phyloP scores from a whole-genome alignment of 78 protist genomes.

The Isochrysis galbana region DNA sequence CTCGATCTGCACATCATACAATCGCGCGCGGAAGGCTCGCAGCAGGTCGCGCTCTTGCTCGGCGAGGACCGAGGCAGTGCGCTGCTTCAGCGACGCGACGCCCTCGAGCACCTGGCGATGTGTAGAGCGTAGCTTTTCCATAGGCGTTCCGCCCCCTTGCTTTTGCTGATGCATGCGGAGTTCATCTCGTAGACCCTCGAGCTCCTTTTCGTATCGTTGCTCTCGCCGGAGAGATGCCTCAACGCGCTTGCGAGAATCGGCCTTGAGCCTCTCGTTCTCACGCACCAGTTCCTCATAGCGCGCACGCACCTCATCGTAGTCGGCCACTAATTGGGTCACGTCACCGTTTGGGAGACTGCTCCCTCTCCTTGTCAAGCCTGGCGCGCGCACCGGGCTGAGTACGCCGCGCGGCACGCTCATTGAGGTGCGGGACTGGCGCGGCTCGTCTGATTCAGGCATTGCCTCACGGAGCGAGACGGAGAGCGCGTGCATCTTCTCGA shows the following conservation, averaged over 20 bases:
- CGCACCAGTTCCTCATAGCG: conserved; percentile 11
- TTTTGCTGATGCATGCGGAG: not conserved
- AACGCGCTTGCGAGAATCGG: not conserved
- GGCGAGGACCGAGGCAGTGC: not conserved
- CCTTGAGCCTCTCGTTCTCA: conserved; percentile 9
- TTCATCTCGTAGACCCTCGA: not conserved
- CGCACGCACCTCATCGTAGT: not conserved
- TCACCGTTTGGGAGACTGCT: too few species aligned
- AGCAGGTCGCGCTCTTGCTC: conserved; percentile 13
- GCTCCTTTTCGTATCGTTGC: not conserved
- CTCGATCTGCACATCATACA: conserved; percentile 23
- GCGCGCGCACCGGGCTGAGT: too few species aligned
- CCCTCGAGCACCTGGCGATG: not conserved
- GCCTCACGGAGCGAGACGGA: too few species aligned
- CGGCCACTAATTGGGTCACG: too few species aligned
- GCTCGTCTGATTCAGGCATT: too few species aligned
- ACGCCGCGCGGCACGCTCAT: too few species aligned
- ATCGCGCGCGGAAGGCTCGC: conserved; percentile 33
- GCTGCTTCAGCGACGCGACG: not conserved
- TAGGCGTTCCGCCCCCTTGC: not conserved
- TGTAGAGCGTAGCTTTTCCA: not conserved
- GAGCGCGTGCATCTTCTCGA: too few species aligned
- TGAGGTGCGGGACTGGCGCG: too few species aligned
- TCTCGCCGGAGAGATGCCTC: conserved; percentile 4
- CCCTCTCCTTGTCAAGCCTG: too few species aligned